A percentile compares a stretch with the other conserved stretches of the same genome.
phyloP scores from a whole-genome alignment of 164 flowering plant genomes.

The Taxillus chinensis region DNA sequence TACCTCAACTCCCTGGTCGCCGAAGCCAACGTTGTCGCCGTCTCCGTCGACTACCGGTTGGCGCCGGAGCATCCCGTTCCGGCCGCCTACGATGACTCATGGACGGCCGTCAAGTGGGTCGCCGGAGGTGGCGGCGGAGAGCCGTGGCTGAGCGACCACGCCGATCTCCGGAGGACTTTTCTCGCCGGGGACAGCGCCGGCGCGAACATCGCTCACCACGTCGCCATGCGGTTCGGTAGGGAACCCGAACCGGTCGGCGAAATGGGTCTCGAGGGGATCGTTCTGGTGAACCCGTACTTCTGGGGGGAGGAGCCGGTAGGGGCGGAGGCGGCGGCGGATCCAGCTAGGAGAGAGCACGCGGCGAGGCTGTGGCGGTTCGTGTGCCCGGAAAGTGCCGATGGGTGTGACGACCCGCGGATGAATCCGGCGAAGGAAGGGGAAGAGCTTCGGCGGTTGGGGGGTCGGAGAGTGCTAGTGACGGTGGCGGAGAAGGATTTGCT shows the following conservation, averaged over 20 bases:
- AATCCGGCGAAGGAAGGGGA: neutral
- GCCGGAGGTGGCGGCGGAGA: neutral
- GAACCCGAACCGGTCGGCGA: neutral
- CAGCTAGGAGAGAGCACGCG: neutral
- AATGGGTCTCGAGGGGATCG: constrained; percentile 12
- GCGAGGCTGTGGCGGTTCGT: neutral
- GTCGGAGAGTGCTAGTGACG: neutral
- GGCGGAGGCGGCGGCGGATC: constrained; percentile 11
- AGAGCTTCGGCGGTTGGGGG: neutral
- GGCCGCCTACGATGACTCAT: constrained; percentile 21
- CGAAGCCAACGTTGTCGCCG: constrained; percentile 17
- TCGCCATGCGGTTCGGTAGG: constrained; percentile 14
- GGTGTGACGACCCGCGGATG: neutral
- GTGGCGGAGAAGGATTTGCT: neutral
- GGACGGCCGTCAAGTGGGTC: constrained; percentile 22
- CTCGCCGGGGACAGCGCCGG: constrained; percentile 54
- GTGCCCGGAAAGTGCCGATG: neutral
- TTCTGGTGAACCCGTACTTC: constrained; percentile 32
- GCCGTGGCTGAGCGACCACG: constrained; percentile 8
- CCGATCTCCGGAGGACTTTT: constrained; percentile 27
- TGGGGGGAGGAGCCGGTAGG: constrained; percentile 38
- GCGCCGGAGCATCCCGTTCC: constrained; percentile 28
- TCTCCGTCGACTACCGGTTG: constrained; percentile 18
- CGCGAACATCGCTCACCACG: constrained; percentile 34
- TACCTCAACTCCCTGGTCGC: constrained; percentile 13